Evolutionary conservation across 2,329 filamentous ascomycete species (phyloP), one percentile per base, ranked within the genome.

Genomic region (Hypoxylon sp.): DNA sequence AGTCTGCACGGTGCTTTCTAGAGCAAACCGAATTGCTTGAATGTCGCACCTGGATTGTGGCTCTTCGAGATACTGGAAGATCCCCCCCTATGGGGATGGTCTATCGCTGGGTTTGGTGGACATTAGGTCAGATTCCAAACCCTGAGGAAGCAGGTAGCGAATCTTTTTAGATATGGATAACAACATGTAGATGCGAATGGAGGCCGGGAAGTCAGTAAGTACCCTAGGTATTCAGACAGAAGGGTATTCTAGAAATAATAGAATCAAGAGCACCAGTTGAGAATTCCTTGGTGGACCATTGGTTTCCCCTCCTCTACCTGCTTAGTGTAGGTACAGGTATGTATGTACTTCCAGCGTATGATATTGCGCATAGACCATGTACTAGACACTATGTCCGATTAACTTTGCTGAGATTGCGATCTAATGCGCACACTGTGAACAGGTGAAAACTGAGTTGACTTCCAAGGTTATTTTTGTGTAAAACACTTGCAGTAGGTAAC

Each of bases 231-330:
- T 6, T 41, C 51, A 32, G 37, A 45, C 9, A 47, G 41, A 47
- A 27, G 12, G 19, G 32, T 21, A n/a, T 56, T 37, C 16, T 47
- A 56, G 41, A 56, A 46, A n/a, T n/a, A n/a, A 47, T 56, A 56
- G 41, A 56, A 56, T 30, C 39, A 16, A 29, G 16, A 30, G 32
- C 16, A 11, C 3, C 25, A n/a, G 23, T 25, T 16, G 29, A 43
- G 21, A 19, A 53, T 39, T 39, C n/a, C n/a, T 39, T 12, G 2
- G n/a, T 6, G 5, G 16, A 19, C 37, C 16, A 39, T 39, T 5
- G 7, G n/a, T 16, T 19, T 41, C 37, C 16, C n/a, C 37, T 19
- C 8, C 7, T 41, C 14, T 39, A 39, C 34, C 34, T 7, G 16
- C 29, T 30, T 30, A 9, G 29, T 30, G 29, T 9, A 30, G n/a